These are phyloP conservation scores for Ustilago xerochloae DNA, from an alignment of 1,284 basidiomycete genomes.

Conservation along the genomic window DNA sequence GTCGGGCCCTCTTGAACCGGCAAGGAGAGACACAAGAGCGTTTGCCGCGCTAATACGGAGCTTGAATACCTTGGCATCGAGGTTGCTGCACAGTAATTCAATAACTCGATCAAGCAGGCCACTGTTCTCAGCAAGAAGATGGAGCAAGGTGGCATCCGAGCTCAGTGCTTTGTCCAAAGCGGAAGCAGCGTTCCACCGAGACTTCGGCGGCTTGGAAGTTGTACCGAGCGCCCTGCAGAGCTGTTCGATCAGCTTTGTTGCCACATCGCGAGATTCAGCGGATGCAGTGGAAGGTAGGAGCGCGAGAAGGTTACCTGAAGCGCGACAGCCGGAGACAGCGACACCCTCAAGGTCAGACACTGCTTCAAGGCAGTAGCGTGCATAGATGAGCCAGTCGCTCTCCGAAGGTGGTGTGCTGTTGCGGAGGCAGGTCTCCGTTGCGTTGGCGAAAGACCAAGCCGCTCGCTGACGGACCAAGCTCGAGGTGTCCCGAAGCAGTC, in stretches of 20 bases:
- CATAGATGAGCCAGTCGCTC: conserved; percentile 4
- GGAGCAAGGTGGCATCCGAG: conserved; percentile 11
- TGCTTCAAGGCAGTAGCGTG: conserved; percentile 32
- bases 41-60: conserved; percentile 22
- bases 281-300: not conserved
- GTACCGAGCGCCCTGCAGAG: conserved; percentile 26
- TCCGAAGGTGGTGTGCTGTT: not conserved
- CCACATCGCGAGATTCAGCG: not conserved
- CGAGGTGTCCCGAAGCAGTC: conserved; percentile 22
- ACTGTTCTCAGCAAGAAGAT: not conserved
- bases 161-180: conserved; percentile 33
- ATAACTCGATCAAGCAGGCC: conserved; percentile 11
- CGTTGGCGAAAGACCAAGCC: conserved; percentile 32
- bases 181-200: conserved; percentile 41
- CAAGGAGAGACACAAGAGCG: conserved; percentile 23
- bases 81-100: conserved; percentile 13
- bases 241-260: conserved; percentile 11
- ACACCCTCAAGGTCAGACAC: conserved; percentile 33
- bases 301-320: conserved; percentile 26
- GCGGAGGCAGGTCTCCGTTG: conserved; percentile 20
- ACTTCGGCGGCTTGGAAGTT: conserved; percentile 36
- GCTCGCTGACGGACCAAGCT: conserved; percentile 42
- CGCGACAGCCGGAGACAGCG: conserved; percentile 31
- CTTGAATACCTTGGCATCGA: conserved; percentile 36
- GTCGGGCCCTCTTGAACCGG: not conserved